Percentiles rank a stretch among this genome's conserved stretches.
Conservation (phyloP, 163 green algal species). For the Chloroidium sp. region DNA sequence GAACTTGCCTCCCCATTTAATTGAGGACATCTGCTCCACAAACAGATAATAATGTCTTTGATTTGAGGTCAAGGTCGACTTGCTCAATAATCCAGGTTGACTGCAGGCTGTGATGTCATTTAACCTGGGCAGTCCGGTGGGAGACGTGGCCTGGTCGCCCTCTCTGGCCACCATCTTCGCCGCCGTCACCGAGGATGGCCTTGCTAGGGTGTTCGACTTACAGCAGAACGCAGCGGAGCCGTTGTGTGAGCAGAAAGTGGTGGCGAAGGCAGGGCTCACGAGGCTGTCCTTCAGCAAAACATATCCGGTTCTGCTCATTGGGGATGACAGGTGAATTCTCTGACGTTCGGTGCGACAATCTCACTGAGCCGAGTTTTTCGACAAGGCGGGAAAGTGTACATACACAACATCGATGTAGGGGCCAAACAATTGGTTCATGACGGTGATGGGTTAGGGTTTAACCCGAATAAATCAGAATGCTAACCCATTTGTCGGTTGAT, state of each 20-base stretch:
- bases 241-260: slow-evolving; percentile 80
- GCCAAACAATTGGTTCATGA: too few relatives aligned
- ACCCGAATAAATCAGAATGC: too few relatives aligned
- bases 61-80: too few relatives aligned
- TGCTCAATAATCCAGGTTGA: neutral
- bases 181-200: slow-evolving; percentile 72
- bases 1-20: too few relatives aligned
- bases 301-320: slow-evolving; percentile 80
- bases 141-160: slow-evolving; percentile 85
- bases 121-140: slow-evolving; percentile 71
- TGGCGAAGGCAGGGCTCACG: slow-evolving; percentile 70
- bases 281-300: slow-evolving; percentile 80
- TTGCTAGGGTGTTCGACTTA: slow-evolving; percentile 82
- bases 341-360: too few relatives aligned
- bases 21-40: too few relatives aligned
- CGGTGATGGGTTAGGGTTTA: too few relatives aligned
- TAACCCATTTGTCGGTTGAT: too few relatives aligned
- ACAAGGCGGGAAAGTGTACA: too few relatives aligned
- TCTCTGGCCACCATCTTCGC: slow-evolving; percentile 79
- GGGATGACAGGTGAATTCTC: slow-evolving; percentile 52
- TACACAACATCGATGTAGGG: too few relatives aligned
- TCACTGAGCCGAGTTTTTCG: too few relatives aligned
- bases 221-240: slow-evolving; percentile 66
- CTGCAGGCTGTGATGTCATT: slow-evolving; percentile 64
- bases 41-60: too few relatives aligned